Evolutionary conservation across 2,329 filamentous ascomycete species (phyloP), one percentile per base, ranked within the genome.

Genomic region (Verticillium klebahnii): DNA sequence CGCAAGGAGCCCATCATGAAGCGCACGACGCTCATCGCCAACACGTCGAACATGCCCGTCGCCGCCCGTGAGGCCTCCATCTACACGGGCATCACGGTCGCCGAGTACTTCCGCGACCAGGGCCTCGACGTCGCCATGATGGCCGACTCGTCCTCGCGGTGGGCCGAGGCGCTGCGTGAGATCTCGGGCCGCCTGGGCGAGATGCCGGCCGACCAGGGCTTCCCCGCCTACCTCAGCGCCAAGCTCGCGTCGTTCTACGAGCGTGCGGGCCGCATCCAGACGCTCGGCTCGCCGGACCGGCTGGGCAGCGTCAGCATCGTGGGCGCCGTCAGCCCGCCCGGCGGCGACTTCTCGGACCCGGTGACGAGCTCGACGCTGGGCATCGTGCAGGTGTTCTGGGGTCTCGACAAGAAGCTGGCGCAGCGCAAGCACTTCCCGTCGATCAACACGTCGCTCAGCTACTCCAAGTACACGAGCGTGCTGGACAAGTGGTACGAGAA

Each of bases 341-440:
- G 94, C 82, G 95, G 95, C 86, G 95, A 99, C 82, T 99, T 98
- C 84, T 97, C 95, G 56, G 95, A 99, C 79, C 95, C 95, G 23
- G 95, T 99, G 72, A 99, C 95, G 15, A 92, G 87, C 64, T 90
- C 91, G 67, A 99, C 95, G 23, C 88, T 99, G 57, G 87, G 91
- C 86, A 99, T 99, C 73, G 95, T 99, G 72, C 95, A 99, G 77
- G 95, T 99, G 69, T 99, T 99, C 83, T 99, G 95, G 95, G 95
- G 95, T 85, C 86, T 98, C 58, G 95, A 99, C 84, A 98, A 99
- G 89, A 98, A 98, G 84, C 89, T 99, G 64, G 95, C 95, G 25
- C 95, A 98, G 81, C 89, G 95, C 71, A 99, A 99, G 82, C 95
- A 99, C 79, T 99, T 99, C 85, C 95, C 95, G 6, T 97, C 93